These are phyloP conservation scores for Uronychia setigera DNA, from an alignment of 73 alveolate species.

Conservation along the genomic window DNA sequence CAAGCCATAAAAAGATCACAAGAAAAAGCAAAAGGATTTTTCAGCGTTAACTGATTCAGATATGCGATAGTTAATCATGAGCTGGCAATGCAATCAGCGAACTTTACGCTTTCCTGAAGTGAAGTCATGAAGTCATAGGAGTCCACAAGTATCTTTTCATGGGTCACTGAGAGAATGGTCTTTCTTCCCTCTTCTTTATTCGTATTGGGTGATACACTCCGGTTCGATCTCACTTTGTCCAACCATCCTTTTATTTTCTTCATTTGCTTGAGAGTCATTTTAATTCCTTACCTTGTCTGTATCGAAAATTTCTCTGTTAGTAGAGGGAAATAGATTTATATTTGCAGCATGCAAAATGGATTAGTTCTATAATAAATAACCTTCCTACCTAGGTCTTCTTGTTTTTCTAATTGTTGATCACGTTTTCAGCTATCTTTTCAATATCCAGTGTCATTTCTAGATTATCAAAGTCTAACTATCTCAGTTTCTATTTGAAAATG, in stretches of 20 bases:
- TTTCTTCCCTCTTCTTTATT: background rate
- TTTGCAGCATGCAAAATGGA: background rate
- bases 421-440: background rate
- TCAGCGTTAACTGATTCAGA: no score
- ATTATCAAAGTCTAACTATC: background rate
- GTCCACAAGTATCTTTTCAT: background rate
- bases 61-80: no score
- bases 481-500: background rate
- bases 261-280: background rate
- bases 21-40: no score
- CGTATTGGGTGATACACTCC: background rate
- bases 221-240: background rate
- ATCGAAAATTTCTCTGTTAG: background rate
- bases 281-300: background rate
- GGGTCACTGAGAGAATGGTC: conserved; percentile 1
- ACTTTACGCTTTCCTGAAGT: background rate
- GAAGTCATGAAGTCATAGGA: background rate
- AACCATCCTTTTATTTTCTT: background rate
- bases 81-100: no score
- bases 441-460: background rate
- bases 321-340: background rate
- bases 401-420: background rate
- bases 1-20: background rate
- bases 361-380: background rate
- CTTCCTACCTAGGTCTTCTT: background rate